phyloP scores from a whole-genome alignment of 352 stramenopile species.

The Labyrinthula sp. region DNA sequence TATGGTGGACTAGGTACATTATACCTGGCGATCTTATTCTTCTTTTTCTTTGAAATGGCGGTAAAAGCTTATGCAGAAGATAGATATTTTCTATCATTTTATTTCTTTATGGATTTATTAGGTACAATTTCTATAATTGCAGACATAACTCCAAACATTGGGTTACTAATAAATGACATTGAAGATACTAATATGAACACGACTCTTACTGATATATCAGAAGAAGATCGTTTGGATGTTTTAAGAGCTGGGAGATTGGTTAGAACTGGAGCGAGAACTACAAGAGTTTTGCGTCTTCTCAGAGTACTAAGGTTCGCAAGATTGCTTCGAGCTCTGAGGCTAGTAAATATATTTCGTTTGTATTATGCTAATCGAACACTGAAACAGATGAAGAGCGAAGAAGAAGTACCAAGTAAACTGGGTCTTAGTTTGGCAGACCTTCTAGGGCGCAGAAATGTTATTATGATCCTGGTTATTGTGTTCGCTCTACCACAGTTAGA shows the following conservation, averaged over 20 bases:
- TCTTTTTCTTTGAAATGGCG: constrained; percentile 6
- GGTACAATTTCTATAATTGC: constrained; percentile 53
- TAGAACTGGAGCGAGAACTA: constrained; percentile 42
- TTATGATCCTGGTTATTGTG: constrained; percentile 4
- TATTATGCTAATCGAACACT: constrained; percentile 2
- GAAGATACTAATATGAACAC: no score
- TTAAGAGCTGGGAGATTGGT: constrained; percentile 46
- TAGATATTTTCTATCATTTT: constrained; percentile 56
- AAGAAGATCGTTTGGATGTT: constrained; percentile 45
- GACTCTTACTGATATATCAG: constrained; percentile 36
- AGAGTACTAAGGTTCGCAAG: constrained; percentile 17
- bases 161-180: constrained; percentile 51
- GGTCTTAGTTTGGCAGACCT: constrained; percentile 19
- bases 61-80: constrained; percentile 45
- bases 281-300: constrained; percentile 8
- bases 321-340: constrained; percentile 53
- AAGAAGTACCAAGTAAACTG: constrained; percentile 18
- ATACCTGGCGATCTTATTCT: constrained; percentile 7
- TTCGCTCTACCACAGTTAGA: constrained; percentile 20
- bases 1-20: constrained; percentile 1
- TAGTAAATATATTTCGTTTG: constrained; percentile 51
- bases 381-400: background rate
- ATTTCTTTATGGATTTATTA: constrained; percentile 58
- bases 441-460: constrained; percentile 15
- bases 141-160: constrained; percentile 57